Evolutionary conservation across 169 alveolate species (phyloP).

Genomic region (Plasmodium inui): DNA sequence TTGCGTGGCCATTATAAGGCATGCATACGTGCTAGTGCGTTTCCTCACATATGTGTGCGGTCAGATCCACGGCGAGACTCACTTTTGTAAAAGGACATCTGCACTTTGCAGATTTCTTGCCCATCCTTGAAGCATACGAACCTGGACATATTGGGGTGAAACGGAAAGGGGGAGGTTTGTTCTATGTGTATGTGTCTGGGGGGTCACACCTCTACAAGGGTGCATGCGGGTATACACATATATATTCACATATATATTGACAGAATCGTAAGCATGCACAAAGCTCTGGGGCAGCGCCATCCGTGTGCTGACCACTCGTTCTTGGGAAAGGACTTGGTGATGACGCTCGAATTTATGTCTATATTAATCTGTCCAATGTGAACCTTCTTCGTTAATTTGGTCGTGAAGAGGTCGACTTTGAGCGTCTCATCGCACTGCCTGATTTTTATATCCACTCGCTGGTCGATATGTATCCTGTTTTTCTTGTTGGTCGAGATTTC

Average conservation of each 20-base stretch:
- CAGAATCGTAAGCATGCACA: not conserved
- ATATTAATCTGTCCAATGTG: slow-evolving; percentile 70
- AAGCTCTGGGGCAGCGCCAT: not conserved
- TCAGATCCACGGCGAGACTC: not conserved
- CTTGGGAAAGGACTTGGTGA: slow-evolving; percentile 65
- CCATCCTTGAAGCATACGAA: slow-evolving; percentile 76
- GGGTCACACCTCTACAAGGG: not conserved
- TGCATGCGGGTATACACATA: not conserved
- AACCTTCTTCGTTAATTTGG: slow-evolving; percentile 72
- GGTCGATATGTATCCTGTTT: slow-evolving; percentile 70
- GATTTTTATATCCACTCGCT: slow-evolving; percentile 67
- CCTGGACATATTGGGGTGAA: slow-evolving; percentile 16
- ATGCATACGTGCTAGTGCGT: not conserved
- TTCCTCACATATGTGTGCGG: not conserved
- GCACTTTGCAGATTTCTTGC: slow-evolving; percentile 75
- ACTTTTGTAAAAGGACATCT: slow-evolving; percentile 73
- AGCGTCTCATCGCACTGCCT: slow-evolving; percentile 71
- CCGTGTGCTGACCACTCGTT: slow-evolving; percentile 40
- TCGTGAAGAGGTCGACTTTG: slow-evolving; percentile 54
- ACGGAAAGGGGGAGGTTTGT: not conserved
- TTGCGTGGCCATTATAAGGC: not conserved
- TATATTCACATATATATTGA: not conserved
- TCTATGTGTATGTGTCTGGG: not conserved
- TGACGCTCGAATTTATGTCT: slow-evolving; percentile 56
- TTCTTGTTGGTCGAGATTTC: slow-evolving; percentile 63